A percentile compares a stretch with the other conserved stretches of the same genome.
These are phyloP conservation scores for Diddensiella santjacobensis DNA, from an alignment of 805 yeast genomes.

Conservation along the genomic window DNA sequence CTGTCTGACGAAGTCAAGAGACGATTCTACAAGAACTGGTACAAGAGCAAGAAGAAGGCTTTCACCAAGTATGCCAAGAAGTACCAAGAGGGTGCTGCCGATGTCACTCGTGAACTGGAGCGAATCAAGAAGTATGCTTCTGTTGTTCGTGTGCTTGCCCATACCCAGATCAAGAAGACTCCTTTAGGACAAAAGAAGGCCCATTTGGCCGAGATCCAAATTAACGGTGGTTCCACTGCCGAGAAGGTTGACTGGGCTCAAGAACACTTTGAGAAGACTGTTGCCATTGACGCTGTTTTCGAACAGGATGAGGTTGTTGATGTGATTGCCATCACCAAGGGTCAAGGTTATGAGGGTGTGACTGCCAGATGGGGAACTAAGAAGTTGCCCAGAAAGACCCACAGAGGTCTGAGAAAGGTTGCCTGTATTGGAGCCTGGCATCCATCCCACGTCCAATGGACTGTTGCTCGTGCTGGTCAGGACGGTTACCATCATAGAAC, in stretches of 20 bases:
- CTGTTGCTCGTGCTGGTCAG: constrained; percentile 99
- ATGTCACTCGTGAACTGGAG: constrained; percentile 93
- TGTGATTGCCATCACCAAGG: constrained; percentile 99
- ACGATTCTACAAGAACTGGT: constrained; percentile 99
- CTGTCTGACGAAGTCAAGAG: constrained; percentile 98
- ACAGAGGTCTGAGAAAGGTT: constrained; percentile 99
- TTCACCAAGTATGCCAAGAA: constrained; percentile 99
- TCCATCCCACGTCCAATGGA: constrained; percentile 99
- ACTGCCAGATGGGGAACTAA: constrained; percentile 99
- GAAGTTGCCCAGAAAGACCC: constrained; percentile 99
- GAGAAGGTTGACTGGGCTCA: constrained; percentile 99
- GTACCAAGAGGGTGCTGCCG: constrained; percentile 87
- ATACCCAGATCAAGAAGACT: constrained; percentile 99
- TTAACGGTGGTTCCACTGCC: constrained; percentile 97
- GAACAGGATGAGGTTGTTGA: constrained; percentile 99
- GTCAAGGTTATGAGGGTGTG: constrained; percentile 99
- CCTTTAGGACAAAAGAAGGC: constrained; percentile 99
- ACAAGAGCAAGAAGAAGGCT: constrained; percentile 99
- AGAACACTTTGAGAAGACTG: constrained; percentile 99
- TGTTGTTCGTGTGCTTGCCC: constrained; percentile 98
- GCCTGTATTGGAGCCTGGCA: constrained; percentile 99
- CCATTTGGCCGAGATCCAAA: constrained; percentile 98
- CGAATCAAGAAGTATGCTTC: constrained; percentile 98
- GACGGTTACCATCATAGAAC: constrained; percentile 99
- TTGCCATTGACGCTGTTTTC: constrained; percentile 89